phyloP scores from a whole-genome alignment of 192 early-diverging fungal species.

The Haplosporangium gracile region DNA sequence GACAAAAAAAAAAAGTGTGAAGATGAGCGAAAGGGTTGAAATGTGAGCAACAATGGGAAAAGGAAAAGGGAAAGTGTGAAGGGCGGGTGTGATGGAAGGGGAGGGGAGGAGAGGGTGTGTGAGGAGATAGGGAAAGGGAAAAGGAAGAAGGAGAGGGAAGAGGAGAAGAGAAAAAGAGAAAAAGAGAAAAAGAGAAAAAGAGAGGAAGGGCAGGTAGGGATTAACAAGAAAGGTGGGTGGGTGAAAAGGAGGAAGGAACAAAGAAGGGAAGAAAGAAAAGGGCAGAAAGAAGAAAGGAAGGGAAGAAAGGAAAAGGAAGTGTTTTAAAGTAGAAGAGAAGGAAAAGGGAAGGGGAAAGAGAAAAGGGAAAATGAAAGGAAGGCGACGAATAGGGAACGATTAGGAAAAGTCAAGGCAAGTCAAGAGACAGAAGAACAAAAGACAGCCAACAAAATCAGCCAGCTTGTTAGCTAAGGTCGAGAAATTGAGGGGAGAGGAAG shows the following conservation, averaged over 20 bases:
- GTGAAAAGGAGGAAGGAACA: not conserved
- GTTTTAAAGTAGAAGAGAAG: not conserved
- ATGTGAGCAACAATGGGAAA: not conserved
- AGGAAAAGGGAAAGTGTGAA: not conserved
- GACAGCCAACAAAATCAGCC: no score
- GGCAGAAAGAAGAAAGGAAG: not conserved
- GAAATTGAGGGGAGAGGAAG: no score
- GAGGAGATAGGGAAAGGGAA: not conserved
- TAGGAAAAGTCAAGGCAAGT: not conserved
- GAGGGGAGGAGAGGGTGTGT: not conserved
- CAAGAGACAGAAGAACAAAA: no score
- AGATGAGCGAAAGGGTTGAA: not conserved
- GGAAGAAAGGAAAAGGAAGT: not conserved
- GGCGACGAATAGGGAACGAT: not conserved
- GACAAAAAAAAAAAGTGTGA: not conserved
- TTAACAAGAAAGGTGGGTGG: not conserved
- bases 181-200: not conserved
- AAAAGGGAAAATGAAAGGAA: not conserved
- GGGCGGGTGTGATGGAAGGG: not conserved
- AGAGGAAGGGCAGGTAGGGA: slow-evolving; percentile 3
- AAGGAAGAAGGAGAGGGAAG: not conserved
- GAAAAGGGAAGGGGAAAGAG: not conserved
- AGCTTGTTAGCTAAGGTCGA: no score
- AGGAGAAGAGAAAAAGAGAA: not conserved
- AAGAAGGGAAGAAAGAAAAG: not conserved